Evolutionary conservation across 768 basidiomycete genomes (phyloP).

Genomic region (Lactarius vividus): DNA sequence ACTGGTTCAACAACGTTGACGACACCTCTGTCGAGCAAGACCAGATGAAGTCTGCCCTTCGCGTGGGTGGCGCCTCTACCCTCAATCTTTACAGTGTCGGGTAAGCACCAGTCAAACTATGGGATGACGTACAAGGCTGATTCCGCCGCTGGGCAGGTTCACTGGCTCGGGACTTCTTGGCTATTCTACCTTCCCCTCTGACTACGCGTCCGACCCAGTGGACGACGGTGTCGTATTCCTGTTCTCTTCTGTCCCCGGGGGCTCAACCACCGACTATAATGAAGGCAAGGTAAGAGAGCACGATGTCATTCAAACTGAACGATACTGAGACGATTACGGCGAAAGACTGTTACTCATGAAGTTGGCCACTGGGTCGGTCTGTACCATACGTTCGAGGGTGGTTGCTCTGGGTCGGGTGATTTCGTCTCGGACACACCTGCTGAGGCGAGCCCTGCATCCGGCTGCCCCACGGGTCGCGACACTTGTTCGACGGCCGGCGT

Average conservation of each 20-base stretch:
- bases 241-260: slow-evolving; percentile 40
- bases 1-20: slow-evolving; percentile 49
- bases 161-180: slow-evolving; percentile 46
- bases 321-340: neutral
- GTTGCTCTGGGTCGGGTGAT: slow-evolving; percentile 42
- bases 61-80: slow-evolving; percentile 40
- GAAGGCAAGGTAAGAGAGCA: slow-evolving; percentile 28
- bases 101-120: slow-evolving; percentile 31
- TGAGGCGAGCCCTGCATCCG: slow-evolving; percentile 41
- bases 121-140: neutral
- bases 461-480: slow-evolving; percentile 38
- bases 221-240: slow-evolving; percentile 49
- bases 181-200: slow-evolving; percentile 52
- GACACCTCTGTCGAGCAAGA: slow-evolving; percentile 36
- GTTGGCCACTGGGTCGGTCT: slow-evolving; percentile 61
- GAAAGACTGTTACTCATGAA: slow-evolving; percentile 52
- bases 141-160: slow-evolving; percentile 33
- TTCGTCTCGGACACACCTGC: slow-evolving; percentile 47
- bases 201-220: slow-evolving; percentile 39
- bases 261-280: slow-evolving; percentile 42
- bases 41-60: slow-evolving; percentile 47
- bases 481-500: slow-evolving; percentile 33
- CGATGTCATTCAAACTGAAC: neutral
- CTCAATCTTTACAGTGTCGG: slow-evolving; percentile 55
- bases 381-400: slow-evolving; percentile 58